These are phyloP conservation scores for Aristolochia californica DNA, from an alignment of 164 flowering plant species.

Conservation along the genomic window DNA sequence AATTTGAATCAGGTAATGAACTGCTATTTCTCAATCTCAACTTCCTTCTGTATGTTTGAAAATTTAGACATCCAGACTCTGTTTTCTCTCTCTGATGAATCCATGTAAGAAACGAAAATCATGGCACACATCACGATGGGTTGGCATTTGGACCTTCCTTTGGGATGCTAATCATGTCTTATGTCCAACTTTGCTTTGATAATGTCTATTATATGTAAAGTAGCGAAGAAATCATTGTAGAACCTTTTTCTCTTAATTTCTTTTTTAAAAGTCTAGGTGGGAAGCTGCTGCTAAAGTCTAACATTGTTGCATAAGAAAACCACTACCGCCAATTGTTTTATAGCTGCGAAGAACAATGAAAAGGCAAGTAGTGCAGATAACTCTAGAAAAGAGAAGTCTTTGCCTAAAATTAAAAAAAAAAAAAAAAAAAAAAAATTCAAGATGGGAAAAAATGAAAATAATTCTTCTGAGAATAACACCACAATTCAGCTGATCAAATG, in stretches of 20 bases:
- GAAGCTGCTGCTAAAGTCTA: slow-evolving; percentile 10
- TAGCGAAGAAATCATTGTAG: slow-evolving; percentile 8
- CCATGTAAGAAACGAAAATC: background rate
- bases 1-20: slow-evolving; percentile 1
- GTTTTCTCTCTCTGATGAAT: too few species aligned
- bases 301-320: slow-evolving; percentile 19
- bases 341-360: background rate
- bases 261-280: slow-evolving; percentile 7
- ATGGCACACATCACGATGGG: background rate
- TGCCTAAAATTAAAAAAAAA: too few species aligned
- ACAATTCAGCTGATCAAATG: too few species aligned
- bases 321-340: slow-evolving; percentile 5
- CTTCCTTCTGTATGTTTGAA: background rate
- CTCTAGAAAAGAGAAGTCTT: too few species aligned
- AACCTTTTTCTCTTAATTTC: slow-evolving; percentile 3
- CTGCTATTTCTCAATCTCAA: slow-evolving; percentile 4
- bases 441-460: too few species aligned
- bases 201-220: background rate
- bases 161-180: slow-evolving; percentile 3
- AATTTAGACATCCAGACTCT: too few species aligned
- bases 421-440: too few species aligned
- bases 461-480: too few species aligned
- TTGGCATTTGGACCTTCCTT: background rate
- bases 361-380: background rate
- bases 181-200: background rate